Conservation (phyloP, 1,284 basidiomycete genomes). For the Austropuccinia psidii region DNA sequence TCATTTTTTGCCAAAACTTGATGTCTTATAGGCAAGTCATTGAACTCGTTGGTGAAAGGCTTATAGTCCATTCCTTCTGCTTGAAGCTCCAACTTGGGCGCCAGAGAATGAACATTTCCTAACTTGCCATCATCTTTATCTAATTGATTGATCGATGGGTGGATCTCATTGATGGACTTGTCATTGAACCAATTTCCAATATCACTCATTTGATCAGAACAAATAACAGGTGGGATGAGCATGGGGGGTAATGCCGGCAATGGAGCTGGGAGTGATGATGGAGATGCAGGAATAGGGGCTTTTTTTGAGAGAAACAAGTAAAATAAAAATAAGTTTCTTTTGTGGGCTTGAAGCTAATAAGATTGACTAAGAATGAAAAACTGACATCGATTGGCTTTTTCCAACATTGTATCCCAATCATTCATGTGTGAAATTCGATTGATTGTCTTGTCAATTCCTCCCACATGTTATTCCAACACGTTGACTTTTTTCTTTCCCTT, state of each 20-base stretch:
- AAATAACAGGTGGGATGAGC: neutral
- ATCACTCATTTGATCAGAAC: constrained; percentile 2
- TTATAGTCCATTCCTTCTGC: constrained; percentile 28
- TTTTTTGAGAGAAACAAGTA: too few relatives aligned
- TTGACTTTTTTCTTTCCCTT: constrained; percentile 25
- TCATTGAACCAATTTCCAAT: constrained; percentile 34
- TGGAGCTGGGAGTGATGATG: neutral
- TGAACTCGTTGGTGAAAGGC: constrained; percentile 14
- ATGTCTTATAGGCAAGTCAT: constrained; percentile 4
- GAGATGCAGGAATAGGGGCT: neutral
- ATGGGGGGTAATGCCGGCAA: constrained; percentile 19
- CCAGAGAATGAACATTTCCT: constrained; percentile 13
- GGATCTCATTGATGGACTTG: neutral
- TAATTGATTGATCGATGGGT: neutral
- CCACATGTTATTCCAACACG: neutral
- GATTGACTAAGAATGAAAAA: neutral
- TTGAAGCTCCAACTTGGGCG: constrained; percentile 31
- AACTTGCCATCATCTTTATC: constrained; percentile 21
- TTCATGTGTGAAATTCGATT: constrained; percentile 5
- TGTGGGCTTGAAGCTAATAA: neutral
- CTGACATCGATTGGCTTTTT: constrained; percentile 11
- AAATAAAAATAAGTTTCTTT: neutral
- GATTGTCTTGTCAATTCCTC: neutral
- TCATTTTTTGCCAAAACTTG: constrained; percentile 7
- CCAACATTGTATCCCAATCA: constrained; percentile 23